Conservation (phyloP, 352 stramenopile species). For the Pythium monospermum region DNA sequence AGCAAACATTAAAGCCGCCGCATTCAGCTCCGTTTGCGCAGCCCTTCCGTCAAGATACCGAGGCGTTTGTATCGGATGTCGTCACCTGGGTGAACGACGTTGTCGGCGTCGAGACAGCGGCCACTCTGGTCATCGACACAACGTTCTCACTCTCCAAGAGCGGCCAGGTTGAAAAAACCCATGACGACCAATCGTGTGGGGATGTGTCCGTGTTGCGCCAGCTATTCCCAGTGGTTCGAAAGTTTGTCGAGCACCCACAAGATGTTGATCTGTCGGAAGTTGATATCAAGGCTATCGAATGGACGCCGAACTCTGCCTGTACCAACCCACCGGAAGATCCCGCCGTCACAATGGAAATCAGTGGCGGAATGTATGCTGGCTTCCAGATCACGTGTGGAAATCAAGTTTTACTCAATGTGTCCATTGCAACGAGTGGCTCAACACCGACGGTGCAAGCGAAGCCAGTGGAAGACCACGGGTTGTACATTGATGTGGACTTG, state of each 20-base stretch:
- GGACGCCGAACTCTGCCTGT: conserved; percentile 15
- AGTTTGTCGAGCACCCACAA: conserved; percentile 20
- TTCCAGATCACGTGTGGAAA: conserved; percentile 19
- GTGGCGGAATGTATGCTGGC: conserved; percentile 21
- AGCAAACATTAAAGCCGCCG: not conserved
- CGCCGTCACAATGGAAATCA: too few species aligned
- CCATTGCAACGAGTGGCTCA: conserved; percentile 16
- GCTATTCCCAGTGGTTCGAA: conserved; percentile 17
- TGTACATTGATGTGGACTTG: conserved; percentile 21
- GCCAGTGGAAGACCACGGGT: conserved; percentile 14
- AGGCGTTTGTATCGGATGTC: conserved; percentile 3
- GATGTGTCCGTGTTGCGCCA: too few species aligned
- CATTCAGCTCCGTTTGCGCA: not conserved
- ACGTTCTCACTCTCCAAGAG: conserved; percentile 15
- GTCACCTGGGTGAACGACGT: conserved; percentile 7
- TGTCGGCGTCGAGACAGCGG: conserved; percentile 1
- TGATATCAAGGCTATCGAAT: conserved; percentile 16
- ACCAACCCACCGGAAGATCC: conserved; percentile 1
- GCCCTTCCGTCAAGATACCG: conserved; percentile 7
- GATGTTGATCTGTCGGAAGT: conserved; percentile 19
- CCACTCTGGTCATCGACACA: conserved; percentile 10
- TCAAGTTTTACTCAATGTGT: conserved; percentile 17
- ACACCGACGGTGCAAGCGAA: conserved; percentile 21
- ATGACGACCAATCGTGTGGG: too few species aligned
- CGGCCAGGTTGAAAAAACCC: not conserved